A percentile compares a stretch with the other conserved stretches of the same genome.
phyloP scores from a whole-genome alignment of 495 filamentous ascomycete species.

The Tuber melanosporum region DNA sequence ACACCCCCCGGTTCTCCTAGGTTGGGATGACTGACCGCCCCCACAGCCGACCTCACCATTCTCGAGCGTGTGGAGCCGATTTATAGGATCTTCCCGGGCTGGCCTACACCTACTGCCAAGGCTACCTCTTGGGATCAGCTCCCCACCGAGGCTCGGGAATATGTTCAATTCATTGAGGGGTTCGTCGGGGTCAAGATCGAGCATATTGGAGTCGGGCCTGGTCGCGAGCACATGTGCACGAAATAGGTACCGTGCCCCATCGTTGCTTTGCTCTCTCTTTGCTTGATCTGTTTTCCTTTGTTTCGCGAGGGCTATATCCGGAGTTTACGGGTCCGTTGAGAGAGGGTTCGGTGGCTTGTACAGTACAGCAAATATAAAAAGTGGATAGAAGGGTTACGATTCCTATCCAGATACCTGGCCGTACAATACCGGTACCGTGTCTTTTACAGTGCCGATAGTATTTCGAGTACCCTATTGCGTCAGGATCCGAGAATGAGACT shows the following conservation, averaged over 20 bases:
- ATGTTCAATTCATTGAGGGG: conserved; percentile 71
- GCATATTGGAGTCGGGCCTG: conserved; percentile 75
- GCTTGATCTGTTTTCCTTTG: background rate
- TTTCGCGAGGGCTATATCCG: conserved; percentile 1
- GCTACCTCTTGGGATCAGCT: conserved; percentile 57
- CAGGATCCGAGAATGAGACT: too few species aligned
- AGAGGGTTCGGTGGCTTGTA: background rate
- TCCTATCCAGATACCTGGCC: background rate
- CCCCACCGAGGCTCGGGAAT: conserved; percentile 66
- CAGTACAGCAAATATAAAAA: background rate
- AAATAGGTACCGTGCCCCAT: conserved; percentile 14
- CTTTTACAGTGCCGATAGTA: background rate
- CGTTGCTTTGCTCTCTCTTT: background rate
- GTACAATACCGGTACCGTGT: background rate
- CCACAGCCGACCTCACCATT: conserved; percentile 54
- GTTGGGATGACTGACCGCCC: conserved; percentile 6
- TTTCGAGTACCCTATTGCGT: too few species aligned
- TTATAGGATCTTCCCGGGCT: conserved; percentile 72
- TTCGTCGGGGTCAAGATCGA: conserved; percentile 64
- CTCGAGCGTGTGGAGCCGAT: conserved; percentile 55
- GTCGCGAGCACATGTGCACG: conserved; percentile 52
- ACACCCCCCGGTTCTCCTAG: too few species aligned
- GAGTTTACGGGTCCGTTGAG: conserved; percentile 3
- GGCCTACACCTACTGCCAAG: conserved; percentile 63
- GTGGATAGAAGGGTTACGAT: background rate